These are phyloP conservation scores for Malus sieversii DNA, from an alignment of 306 rosid genomes.

Conservation along the genomic window DNA sequence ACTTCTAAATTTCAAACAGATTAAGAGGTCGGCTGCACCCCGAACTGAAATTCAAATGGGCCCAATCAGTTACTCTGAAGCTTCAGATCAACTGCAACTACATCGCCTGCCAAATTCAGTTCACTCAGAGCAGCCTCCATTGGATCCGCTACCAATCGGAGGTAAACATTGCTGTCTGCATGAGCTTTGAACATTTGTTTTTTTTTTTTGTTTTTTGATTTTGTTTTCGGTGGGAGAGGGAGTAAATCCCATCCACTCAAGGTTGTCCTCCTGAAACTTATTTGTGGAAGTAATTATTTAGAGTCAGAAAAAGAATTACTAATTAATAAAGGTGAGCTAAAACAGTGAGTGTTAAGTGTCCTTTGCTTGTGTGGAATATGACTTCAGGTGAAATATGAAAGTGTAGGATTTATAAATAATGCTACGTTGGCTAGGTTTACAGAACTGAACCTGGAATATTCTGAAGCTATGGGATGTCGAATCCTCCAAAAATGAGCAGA, in stretches of 20 bases:
- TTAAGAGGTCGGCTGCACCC: conserved; percentile 30
- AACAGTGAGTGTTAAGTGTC: neutral
- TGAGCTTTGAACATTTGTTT: neutral
- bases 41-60: conserved; percentile 49
- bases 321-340: neutral
- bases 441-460: neutral
- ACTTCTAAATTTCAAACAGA: conserved; percentile 44
- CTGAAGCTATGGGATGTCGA: neutral
- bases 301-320: neutral
- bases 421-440: neutral
- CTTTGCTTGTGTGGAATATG: neutral
- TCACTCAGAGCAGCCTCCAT: conserved; percentile 50
- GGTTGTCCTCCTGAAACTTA: neutral
- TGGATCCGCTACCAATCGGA: conserved; percentile 46
- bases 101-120: conserved; percentile 32
- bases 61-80: conserved; percentile 33
- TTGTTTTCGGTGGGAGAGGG: neutral
- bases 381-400: neutral
- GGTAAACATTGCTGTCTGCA: conserved; percentile 40
- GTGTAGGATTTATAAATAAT: neutral
- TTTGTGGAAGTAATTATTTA: neutral
- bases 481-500: neutral
- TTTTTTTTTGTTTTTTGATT: neutral
- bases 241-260: neutral
- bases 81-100: conserved; percentile 44